These are phyloP conservation scores for Coriaria nepalensis DNA, from an alignment of 306 rosid genomes.

Conservation along the genomic window DNA sequence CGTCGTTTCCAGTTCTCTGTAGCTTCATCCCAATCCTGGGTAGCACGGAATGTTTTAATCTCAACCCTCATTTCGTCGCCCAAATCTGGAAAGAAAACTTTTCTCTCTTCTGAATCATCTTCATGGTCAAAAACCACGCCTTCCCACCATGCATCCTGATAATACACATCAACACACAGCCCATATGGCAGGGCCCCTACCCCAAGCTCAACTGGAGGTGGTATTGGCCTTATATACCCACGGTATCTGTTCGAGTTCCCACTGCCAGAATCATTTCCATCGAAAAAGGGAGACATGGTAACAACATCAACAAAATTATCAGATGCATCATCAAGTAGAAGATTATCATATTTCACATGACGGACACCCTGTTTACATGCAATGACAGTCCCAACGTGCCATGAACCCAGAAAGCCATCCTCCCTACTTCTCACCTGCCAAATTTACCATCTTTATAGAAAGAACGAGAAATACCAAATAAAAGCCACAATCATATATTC, in stretches of 20 bases:
- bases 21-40: conserved; percentile 66
- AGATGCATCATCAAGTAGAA: conserved; percentile 28
- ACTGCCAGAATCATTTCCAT: conserved; percentile 17
- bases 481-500: background rate
- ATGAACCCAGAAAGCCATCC: conserved; percentile 71
- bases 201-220: conserved; percentile 26
- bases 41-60: conserved; percentile 33
- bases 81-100: conserved; percentile 62
- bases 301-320: conserved; percentile 27
- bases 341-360: conserved; percentile 36
- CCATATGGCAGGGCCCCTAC: conserved; percentile 34
- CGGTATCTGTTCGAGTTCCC: conserved; percentile 13
- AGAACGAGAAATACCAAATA: background rate
- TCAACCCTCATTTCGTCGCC: conserved; percentile 52
- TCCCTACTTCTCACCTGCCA: conserved; percentile 72
- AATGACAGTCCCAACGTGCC: conserved; percentile 57
- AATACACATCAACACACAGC: conserved; percentile 57
- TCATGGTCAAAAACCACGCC: conserved; percentile 66
- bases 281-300: conserved; percentile 33
- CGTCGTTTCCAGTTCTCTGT: conserved; percentile 44
- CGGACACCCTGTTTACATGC: conserved; percentile 26
- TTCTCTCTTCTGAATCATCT: conserved; percentile 42
- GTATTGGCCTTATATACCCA: conserved; percentile 51
- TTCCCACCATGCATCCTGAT: conserved; percentile 92
- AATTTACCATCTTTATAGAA: conserved; percentile 2